Conservation (phyloP, 768 basidiomycete genomes). For the Pisolithus sp. region DNA sequence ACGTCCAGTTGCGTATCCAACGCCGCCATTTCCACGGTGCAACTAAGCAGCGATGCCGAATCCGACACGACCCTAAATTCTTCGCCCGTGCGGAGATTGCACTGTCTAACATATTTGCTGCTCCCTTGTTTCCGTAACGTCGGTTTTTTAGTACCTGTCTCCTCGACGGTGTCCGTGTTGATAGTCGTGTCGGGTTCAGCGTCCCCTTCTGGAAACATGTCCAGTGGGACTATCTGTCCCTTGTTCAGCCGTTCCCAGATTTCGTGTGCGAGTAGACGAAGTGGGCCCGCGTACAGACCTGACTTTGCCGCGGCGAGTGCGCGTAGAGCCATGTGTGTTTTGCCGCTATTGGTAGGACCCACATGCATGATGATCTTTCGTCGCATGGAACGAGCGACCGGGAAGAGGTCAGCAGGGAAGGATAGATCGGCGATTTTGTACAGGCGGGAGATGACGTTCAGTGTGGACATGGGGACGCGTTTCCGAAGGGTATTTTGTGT, state of each 20-base stretch:
- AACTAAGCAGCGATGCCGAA: slow-evolving; percentile 55
- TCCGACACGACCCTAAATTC: slow-evolving; percentile 68
- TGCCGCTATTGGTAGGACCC: slow-evolving; percentile 96
- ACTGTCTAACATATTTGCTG: slow-evolving; percentile 48
- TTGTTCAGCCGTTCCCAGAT: slow-evolving; percentile 88
- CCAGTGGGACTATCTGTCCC: slow-evolving; percentile 79
- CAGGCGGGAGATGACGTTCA: slow-evolving; percentile 34
- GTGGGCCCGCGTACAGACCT: slow-evolving; percentile 87
- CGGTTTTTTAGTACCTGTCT: slow-evolving; percentile 15
- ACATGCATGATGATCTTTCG: slow-evolving; percentile 92
- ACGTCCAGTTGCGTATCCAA: slow-evolving; percentile 50
- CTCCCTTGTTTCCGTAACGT: slow-evolving; percentile 34
- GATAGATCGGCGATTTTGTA: slow-evolving; percentile 34
- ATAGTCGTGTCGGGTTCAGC: slow-evolving; percentile 32
- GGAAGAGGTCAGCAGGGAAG: slow-evolving; percentile 45
- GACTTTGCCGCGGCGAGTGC: slow-evolving; percentile 69
- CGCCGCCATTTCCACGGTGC: slow-evolving; percentile 91
- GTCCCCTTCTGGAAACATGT: slow-evolving; percentile 38
- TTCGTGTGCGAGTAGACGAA: slow-evolving; percentile 91
- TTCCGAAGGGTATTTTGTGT: slow-evolving; percentile 18
- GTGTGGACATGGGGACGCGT: slow-evolving; percentile 26
- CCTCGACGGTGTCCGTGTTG: slow-evolving; percentile 25
- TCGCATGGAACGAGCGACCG: slow-evolving; percentile 48
- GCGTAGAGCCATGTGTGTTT: slow-evolving; percentile 89
- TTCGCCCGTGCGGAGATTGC: slow-evolving; percentile 91